Base-by-base conservation (phyloP, 495 filamentous ascomycete species). In the Cetradonia linearis region DNA sequence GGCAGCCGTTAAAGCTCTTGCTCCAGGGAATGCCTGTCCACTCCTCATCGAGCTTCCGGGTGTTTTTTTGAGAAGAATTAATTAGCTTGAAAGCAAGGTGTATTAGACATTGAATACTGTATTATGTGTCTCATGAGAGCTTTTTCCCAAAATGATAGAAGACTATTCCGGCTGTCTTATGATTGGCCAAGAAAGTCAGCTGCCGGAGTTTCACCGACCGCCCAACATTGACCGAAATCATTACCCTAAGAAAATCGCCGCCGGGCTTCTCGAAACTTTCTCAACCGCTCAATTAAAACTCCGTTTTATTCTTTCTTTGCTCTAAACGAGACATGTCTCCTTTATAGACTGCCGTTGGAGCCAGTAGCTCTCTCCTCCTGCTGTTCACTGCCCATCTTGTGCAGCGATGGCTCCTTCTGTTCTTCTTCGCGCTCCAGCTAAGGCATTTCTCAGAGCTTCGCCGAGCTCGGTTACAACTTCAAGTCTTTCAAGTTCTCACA, bases 321-420 rank as follows among this genome's bases (percentile, higher is more conserved):
- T 18, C 8, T 13, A 50, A 31, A 30, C 33, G n/a, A 9, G 9
- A 5, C 10, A 42, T 42, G 34, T 13, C 0, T 9, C 14, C 13
- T 20, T 31, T 6, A 25, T 54, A 54, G 31, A 16, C 11, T 18
- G 18, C 40, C n/a, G 25, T 31, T 53, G 48, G n/a, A 52, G 13
- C 25, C 16, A 53, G 1, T 40, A 4, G 30, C 2, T 27, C 37
- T 5, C n/a, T 53, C 10, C 4, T 42, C 10, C 47, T 5, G 23
- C 16, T 13, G 10, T 47, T 18, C n/a, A 37, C 13, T 40, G 28
- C 18, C 30, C 9, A 27, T 11, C 16, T 58, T 46, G 55, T 36
- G 47, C 47, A 20, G 20, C 62, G 49, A 68, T 68, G 67, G 66
- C 66, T 55, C 30, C 60, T 34, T 30, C 66, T 25, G 10, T 66